A percentile compares a stretch with the other conserved stretches of the same genome.
These are phyloP conservation scores for Draba incana DNA, from an alignment of 345 rosid genomes.

Conservation along the genomic window DNA sequence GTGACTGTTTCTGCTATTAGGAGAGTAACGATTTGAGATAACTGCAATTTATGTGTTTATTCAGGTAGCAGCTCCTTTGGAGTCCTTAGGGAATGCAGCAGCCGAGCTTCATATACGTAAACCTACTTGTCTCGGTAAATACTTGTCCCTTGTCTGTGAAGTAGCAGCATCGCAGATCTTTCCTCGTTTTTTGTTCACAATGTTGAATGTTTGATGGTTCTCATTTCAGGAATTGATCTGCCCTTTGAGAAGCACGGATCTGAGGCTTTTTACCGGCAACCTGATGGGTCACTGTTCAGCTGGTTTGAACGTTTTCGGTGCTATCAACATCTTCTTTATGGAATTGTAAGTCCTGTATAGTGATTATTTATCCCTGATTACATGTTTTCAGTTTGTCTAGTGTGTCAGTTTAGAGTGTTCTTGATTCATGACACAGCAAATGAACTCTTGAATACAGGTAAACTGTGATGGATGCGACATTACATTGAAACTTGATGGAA, in stretches of 20 bases:
- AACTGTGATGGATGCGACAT: slow-evolving; percentile 46
- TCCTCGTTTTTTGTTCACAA: slow-evolving; percentile 8
- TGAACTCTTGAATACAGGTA: slow-evolving; percentile 50
- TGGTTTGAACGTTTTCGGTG: slow-evolving; percentile 91
- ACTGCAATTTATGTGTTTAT: slow-evolving; percentile 17
- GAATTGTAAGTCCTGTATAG: slow-evolving; percentile 56
- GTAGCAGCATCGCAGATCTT: background rate
- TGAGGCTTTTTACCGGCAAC: slow-evolving; percentile 74
- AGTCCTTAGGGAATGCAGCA: slow-evolving; percentile 72
- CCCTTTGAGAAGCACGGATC: slow-evolving; percentile 84
- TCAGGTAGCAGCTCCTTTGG: slow-evolving; percentile 78
- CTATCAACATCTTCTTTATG: slow-evolving; percentile 65
- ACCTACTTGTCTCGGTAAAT: slow-evolving; percentile 70
- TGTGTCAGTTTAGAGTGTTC: slow-evolving; percentile 24
- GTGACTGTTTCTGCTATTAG: background rate
- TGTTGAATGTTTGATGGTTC: slow-evolving; percentile 1
- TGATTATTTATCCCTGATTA: background rate
- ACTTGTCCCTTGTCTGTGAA: slow-evolving; percentile 5
- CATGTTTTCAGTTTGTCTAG: background rate
- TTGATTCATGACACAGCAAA: slow-evolving; percentile 23
- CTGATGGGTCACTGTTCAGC: slow-evolving; percentile 84
- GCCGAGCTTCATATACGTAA: slow-evolving; percentile 77
- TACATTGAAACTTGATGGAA: slow-evolving; percentile 51
- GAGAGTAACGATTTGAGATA: slow-evolving; percentile 16
- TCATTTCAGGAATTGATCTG: slow-evolving; percentile 79